Evolutionary conservation across 371 early-diverging fungal species (phyloP), one percentile per base, ranked within the genome.

Genomic region (Mucor circinelloides): DNA sequence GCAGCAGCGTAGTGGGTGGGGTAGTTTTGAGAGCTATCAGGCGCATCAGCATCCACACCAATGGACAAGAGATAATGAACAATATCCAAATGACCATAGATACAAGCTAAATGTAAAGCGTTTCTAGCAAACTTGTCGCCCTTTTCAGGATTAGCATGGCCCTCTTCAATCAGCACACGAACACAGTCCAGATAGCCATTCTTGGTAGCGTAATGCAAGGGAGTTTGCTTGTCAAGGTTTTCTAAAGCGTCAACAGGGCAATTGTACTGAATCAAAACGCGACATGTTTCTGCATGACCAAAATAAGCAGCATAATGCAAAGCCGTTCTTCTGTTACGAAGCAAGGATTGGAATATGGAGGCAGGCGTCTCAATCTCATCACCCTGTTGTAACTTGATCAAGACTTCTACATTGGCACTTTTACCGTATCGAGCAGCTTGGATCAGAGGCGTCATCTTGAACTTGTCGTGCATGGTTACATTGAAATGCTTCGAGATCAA

Each of bases 1-100:
- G 79, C 87, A 57, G 85, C 79, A 31, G 88, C 88, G 71, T 86
- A 87, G 65, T 89, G 89, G 31, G 79, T 50, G 10, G 87, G 78
- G 0, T 72, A 65, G 54, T 89, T 89, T 12, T 68, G 64, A 1
- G 85, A 84, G 5, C 84, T 81, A 68, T 89, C 90, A 12, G 59
- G 21, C 4, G 76, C 75, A 58, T 82, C 61, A 9, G 84, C 73
- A 70, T 88, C 75, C 3, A 82, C 79, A 34, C 88, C 90, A 34
- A 71, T 50, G 6, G 69, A 46, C 9, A 88, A 65, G 21, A 88
- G 67, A 23, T 75, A 73, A 7, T 74, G 67, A 13, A 66, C 83
- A 6, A 85, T 63, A 3, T 81, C 80, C 15, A 69, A 68, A 31
- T 82, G 80, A 2, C 89, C 89, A 68, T 76, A 70, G 59, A 81